Conservation (phyloP, 257 asterid genomes). For the Paraleonurus japonicus region DNA sequence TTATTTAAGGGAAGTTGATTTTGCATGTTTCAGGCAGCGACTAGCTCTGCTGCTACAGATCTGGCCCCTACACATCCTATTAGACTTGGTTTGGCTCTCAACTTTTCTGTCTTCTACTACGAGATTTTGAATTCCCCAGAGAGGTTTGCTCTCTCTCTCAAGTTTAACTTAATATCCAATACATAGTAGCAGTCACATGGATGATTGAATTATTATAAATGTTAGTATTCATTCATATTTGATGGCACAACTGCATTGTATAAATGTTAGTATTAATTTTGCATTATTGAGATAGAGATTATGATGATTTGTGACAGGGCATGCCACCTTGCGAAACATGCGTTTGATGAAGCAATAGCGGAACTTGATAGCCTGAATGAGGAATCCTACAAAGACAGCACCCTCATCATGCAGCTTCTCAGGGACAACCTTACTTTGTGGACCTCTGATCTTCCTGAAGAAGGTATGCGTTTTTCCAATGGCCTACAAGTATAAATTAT, state of each 20-base stretch:
- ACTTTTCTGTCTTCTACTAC: conserved; percentile 74
- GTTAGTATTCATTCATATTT: neutral
- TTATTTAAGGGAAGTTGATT: neutral
- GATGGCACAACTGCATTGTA: neutral
- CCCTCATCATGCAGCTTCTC: conserved; percentile 81
- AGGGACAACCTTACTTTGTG: conserved; percentile 70
- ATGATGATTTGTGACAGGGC: conserved; percentile 44
- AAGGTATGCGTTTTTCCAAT: conserved; percentile 36
- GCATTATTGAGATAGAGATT: neutral
- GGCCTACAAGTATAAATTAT: too few relatives aligned
- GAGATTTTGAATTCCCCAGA: conserved; percentile 81
- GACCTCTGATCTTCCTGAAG: conserved; percentile 77
- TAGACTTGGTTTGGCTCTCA: conserved; percentile 70
- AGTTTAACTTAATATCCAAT: neutral
- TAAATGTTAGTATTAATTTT: neutral
- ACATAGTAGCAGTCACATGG: neutral
- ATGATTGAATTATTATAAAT: neutral
- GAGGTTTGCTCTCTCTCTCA: conserved; percentile 38
- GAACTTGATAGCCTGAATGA: conserved; percentile 75
- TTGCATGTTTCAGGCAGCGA: conserved; percentile 60
- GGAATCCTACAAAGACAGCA: conserved; percentile 75
- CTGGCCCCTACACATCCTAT: conserved; percentile 80
- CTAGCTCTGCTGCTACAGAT: conserved; percentile 57
- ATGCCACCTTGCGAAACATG: conserved; percentile 72
- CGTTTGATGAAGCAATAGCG: conserved; percentile 66